A percentile compares a stretch with the other conserved stretches of the same genome.
Evolutionary conservation across 1,284 basidiomycete species (phyloP).

Genomic region (Pseudozyma hubeiensis): DNA sequence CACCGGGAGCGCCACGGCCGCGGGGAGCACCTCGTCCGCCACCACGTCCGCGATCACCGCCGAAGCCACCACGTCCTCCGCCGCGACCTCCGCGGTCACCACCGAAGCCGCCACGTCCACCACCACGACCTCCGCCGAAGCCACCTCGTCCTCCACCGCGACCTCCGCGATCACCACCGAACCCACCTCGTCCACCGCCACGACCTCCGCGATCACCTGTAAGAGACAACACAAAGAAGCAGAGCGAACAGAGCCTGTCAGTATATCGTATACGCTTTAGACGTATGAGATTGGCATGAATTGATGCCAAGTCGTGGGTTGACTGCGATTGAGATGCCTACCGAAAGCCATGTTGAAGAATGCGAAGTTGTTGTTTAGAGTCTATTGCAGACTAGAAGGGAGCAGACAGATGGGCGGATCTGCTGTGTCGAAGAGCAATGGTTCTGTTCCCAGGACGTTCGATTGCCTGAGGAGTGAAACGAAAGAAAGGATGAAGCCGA

Average conservation of each 20-base stretch:
- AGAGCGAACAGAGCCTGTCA: slow-evolving; percentile 13
- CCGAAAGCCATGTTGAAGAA: slow-evolving; percentile 47
- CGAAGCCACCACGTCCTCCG: slow-evolving; percentile 70
- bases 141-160: slow-evolving; percentile 61
- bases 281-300: too few species aligned
- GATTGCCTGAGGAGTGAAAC: slow-evolving; percentile 4
- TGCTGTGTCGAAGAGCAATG: slow-evolving; percentile 10
- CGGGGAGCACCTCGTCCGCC: slow-evolving; percentile 58
- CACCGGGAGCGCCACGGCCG: slow-evolving; percentile 58
- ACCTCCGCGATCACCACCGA: slow-evolving; percentile 13
- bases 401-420: slow-evolving; percentile 9
- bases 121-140: slow-evolving; percentile 68
- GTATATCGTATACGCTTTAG: neutral
- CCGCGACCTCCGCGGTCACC: slow-evolving; percentile 70
- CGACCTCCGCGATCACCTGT: slow-evolving; percentile 62
- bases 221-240: neutral
- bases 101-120: slow-evolving; percentile 67
- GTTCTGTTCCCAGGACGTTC: slow-evolving; percentile 2
- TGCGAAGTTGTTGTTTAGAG: slow-evolving; percentile 11
- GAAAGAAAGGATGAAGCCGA: neutral
- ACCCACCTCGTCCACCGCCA: slow-evolving; percentile 25
- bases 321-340: slow-evolving; percentile 11
- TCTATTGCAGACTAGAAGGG: slow-evolving; percentile 28
- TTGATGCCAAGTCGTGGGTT: too few species aligned
- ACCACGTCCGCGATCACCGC: slow-evolving; percentile 52